Conservation (phyloP, 2,329 filamentous ascomycete species). For the Colletotrichum agaves region DNA sequence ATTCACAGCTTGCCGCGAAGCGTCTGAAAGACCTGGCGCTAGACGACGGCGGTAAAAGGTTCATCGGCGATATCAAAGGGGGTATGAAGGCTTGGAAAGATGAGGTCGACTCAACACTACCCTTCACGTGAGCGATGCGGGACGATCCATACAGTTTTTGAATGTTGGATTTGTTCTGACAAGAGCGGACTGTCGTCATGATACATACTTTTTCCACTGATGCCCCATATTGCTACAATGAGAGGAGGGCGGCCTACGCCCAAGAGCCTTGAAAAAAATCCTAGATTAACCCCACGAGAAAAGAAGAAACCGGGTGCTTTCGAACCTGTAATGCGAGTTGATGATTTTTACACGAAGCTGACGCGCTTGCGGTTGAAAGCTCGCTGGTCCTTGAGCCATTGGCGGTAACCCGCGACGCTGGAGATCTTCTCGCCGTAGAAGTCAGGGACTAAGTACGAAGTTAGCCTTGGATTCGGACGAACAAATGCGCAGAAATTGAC, state of each 20-base stretch:
- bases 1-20: constrained; percentile 77
- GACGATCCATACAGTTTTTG: constrained; percentile 20
- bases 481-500: constrained; percentile 28
- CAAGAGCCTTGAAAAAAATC: constrained; percentile 25
- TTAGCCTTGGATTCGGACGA: background rate
- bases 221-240: constrained; percentile 29
- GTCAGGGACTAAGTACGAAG: constrained; percentile 73
- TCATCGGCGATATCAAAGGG: constrained; percentile 77
- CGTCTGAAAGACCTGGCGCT: constrained; percentile 72
- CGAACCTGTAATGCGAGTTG: background rate
- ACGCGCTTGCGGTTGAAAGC: constrained; percentile 94
- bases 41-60: constrained; percentile 61
- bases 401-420: constrained; percentile 88
- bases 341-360: constrained; percentile 63
- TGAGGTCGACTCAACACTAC: constrained; percentile 69
- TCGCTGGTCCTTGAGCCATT: constrained; percentile 97
- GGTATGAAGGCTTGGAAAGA: constrained; percentile 79
- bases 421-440: constrained; percentile 99
- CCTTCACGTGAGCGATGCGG: constrained; percentile 56
- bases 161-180: constrained; percentile 41
- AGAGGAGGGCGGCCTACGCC: constrained; percentile 30
- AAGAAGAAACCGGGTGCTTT: constrained; percentile 18
- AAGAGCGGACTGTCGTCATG: constrained; percentile 41
- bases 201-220: constrained; percentile 39
- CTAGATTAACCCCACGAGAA: constrained; percentile 23